Evolutionary conservation across 106 monocot species (phyloP), one percentile per base, ranked within the genome.

Genomic region (Triglochin maritima): DNA sequence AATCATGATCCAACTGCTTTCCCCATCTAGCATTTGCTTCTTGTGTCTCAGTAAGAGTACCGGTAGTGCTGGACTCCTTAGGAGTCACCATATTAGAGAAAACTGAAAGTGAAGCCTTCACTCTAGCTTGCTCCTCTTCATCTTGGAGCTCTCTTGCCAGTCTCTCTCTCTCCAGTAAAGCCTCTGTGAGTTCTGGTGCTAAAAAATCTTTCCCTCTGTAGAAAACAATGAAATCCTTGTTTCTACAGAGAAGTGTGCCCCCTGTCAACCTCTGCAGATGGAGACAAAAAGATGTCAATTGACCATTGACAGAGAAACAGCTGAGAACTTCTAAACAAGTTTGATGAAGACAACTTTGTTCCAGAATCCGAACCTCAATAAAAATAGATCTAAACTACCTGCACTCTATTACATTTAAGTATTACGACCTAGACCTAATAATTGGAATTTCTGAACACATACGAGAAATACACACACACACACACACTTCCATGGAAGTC

Each of bases 201-300:
- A 96, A 80, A 79, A 91, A 96, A 75, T 96, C 79, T 68, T 96
- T 96, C 5, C 95, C 95, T 81, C 95, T 77, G 53, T 88, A 96
- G 62, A 96, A 88, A 6, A 96, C 95, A 60, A 96, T 75, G 44
- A 72, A 96, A 42, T 96, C 95, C 73, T 88, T 96, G 83, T 82
- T 96, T 70, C 90, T 87, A 57, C 90, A 90, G 76, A 96, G 87
- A 71, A 96, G 71, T 46, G 67, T 64, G 61, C 95, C 90, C 13
- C 95, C 95, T 57, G 90, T 91, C 81, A 96, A 83, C 71, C 72
- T 88, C 95, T 96, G 95, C 79, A 77, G 56, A 62, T 46, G 69
- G 44, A 54, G n/a, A 57, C 41, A 82, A 72, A n/a, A 54, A 69
- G 17, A 59, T 56, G 42, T 29, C 11, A 52, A 52, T 8, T 52